A percentile compares a stretch with the other conserved stretches of the same genome.
phyloP scores from a whole-genome alignment of 78 protist species.

The slime mould (Dictyostelium discoideum) region DNA sequence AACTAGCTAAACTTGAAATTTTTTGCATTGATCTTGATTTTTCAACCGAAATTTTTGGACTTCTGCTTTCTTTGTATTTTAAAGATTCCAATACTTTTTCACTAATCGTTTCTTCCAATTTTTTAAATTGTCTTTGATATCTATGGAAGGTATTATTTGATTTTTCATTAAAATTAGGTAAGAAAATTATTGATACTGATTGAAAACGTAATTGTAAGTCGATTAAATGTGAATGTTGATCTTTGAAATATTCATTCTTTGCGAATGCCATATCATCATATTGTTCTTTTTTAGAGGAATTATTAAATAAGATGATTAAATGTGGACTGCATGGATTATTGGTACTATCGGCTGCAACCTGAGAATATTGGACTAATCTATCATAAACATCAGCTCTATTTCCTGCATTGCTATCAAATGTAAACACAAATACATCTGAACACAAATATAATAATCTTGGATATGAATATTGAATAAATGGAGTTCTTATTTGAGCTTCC shows the following conservation, averaged over 20 bases:
- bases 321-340: constrained; percentile 1
- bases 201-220: neutral
- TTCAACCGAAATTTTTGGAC: neutral
- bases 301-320: neutral
- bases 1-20: neutral
- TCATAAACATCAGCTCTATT: neutral
- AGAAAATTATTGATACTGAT: neutral
- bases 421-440: constrained; percentile 33
- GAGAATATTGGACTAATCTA: neutral
- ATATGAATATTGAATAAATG: neutral
- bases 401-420: neutral
- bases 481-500: neutral
- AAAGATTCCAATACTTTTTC: neutral
- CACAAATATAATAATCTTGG: constrained; percentile 22
- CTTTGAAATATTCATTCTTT: neutral
- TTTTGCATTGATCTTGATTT: neutral
- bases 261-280: neutral
- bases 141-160: neutral
- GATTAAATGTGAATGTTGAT: neutral
- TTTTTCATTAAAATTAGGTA: neutral
- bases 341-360: neutral
- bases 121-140: neutral
- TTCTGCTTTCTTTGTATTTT: neutral
- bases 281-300: neutral
- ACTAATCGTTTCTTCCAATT: neutral